phyloP scores from a whole-genome alignment of 2,329 filamentous ascomycete genomes.

The Sporothrix pseudoabietina region DNA sequence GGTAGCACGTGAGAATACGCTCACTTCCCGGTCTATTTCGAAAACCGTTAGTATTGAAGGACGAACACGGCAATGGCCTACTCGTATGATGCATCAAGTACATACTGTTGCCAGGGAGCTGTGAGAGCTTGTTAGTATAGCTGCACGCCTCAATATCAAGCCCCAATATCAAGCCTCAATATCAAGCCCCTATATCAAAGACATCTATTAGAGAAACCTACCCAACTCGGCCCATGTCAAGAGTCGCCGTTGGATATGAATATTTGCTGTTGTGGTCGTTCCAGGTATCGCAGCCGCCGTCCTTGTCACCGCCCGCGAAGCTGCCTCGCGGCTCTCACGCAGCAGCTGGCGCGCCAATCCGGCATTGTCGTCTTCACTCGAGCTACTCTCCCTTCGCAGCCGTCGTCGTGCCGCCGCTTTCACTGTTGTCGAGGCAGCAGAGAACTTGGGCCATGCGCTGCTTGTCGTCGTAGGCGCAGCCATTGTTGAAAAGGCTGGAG shows the following conservation, averaged over 20 bases:
- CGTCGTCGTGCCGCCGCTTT: neutral
- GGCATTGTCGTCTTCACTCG: neutral
- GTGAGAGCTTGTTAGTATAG: neutral
- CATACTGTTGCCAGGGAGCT: conserved; percentile 25
- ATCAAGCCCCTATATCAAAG: neutral
- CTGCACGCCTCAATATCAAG: neutral
- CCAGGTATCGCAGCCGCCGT: neutral
- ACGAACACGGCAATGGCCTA: neutral
- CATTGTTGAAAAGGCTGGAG: neutral
- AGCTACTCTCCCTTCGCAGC: neutral
- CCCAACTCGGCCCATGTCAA: conserved; percentile 11
- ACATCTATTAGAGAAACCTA: neutral
- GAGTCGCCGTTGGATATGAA: neutral
- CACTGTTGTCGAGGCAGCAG: neutral
- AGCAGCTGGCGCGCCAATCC: neutral
- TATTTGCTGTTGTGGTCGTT: neutral
- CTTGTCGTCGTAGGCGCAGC: neutral
- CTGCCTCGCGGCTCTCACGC: neutral
- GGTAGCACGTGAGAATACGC: conserved; percentile 20
- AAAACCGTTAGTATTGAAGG: neutral
- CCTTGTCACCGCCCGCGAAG: too few species aligned
- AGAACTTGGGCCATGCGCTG: neutral
- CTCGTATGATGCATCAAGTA: neutral
- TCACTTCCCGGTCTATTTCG: neutral
- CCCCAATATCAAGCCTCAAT: neutral